These are phyloP conservation scores for Cryptosporidium sp. DNA, from an alignment of 169 alveolate species.

Conservation along the genomic window DNA sequence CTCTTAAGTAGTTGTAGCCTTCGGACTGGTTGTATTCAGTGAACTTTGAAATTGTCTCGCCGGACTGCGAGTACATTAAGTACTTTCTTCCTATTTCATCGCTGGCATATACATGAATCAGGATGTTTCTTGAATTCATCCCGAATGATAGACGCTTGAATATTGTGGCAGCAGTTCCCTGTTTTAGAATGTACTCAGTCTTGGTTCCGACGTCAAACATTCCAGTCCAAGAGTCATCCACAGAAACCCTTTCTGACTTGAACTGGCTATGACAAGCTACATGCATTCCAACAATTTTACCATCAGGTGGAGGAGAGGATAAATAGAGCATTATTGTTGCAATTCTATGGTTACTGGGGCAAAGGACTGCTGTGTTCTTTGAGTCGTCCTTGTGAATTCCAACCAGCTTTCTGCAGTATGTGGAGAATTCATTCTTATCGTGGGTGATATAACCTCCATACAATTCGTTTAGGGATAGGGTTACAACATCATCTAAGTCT, in stretches of 20 bases:
- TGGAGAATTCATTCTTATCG: constrained; percentile 30
- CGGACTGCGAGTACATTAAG: neutral
- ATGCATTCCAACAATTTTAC: constrained; percentile 16
- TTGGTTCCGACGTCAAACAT: constrained; percentile 51
- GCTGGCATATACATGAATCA: constrained; percentile 41
- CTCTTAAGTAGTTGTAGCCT: constrained; percentile 27
- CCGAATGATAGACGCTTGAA: constrained; percentile 52
- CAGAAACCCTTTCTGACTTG: constrained; percentile 3
- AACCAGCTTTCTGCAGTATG: constrained; percentile 45
- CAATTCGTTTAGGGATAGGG: constrained; percentile 38
- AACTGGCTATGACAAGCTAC: constrained; percentile 44
- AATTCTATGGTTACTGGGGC: constrained; percentile 43
- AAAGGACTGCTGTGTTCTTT: constrained; percentile 27
- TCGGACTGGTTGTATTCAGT: constrained; percentile 51
- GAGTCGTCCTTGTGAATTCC: constrained; percentile 31
- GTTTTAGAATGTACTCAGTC: constrained; percentile 6
- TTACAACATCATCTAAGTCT: neutral
- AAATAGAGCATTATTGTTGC: constrained; percentile 34
- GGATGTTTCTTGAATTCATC: neutral
- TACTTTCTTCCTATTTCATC: constrained; percentile 55
- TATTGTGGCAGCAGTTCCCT: constrained; percentile 12
- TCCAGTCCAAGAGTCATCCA: constrained; percentile 64
- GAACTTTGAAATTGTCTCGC: constrained; percentile 12
- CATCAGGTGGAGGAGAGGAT: constrained; percentile 16
- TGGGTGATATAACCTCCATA: constrained; percentile 39